These are phyloP conservation scores for Halteria grandinella DNA, from an alignment of 73 alveolate species.

Conservation along the genomic window DNA sequence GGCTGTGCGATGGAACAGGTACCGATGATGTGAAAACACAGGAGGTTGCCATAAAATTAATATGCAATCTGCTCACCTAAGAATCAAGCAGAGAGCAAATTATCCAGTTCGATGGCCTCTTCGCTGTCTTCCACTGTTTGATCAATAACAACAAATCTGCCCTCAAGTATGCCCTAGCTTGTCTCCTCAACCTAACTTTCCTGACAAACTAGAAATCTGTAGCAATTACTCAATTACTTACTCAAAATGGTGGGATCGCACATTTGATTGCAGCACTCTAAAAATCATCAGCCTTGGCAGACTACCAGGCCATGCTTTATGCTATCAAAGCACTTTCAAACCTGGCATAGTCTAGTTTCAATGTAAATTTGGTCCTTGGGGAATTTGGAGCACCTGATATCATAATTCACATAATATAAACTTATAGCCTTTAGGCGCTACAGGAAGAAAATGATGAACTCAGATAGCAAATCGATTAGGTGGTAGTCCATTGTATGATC, in stretches of 20 bases:
- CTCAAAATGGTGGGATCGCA: constrained; percentile 44
- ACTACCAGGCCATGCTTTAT: constrained; percentile 39
- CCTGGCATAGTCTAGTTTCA: neutral
- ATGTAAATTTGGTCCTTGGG: constrained; percentile 7
- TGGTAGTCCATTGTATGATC: constrained; percentile 14
- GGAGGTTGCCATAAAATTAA: constrained; percentile 30
- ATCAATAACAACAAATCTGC: constrained; percentile 29
- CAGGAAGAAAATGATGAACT: constrained; percentile 8
- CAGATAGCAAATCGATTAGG: neutral
- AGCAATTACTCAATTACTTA: neutral
- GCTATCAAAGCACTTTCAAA: constrained; percentile 38
- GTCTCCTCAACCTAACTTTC: constrained; percentile 22
- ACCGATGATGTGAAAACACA: constrained; percentile 29
- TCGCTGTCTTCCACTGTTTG: constrained; percentile 35
- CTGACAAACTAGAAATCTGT: neutral
- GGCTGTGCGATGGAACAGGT: constrained; percentile 26
- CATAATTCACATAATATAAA: neutral
- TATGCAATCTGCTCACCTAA: constrained; percentile 31
- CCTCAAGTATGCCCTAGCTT: constrained; percentile 34
- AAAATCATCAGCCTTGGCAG: constrained; percentile 14
- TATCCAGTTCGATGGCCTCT: constrained; percentile 23
- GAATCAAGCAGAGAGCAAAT: constrained; percentile 27
- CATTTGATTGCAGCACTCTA: constrained; percentile 44
- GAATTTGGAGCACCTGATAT: constrained; percentile 46
- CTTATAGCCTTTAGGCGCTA: neutral